Conservation (phyloP, 352 stramenopile genomes). For the Globisporangium yorkense region DNA sequence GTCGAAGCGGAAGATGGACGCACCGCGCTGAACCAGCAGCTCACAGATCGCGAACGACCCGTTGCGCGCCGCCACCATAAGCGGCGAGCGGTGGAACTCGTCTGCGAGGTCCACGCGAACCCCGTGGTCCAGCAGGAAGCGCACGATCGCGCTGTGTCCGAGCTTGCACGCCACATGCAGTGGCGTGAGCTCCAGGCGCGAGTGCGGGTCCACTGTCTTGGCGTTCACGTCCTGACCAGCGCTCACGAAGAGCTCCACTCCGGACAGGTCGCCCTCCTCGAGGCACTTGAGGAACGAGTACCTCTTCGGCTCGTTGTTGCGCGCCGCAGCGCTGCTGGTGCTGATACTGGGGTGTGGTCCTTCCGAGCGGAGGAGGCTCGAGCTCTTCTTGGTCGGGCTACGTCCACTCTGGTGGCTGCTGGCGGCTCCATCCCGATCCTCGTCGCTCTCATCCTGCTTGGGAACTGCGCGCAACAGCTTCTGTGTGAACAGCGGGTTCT, state of each 20-base stretch:
- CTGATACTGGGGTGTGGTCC: neutral
- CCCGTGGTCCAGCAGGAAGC: constrained; percentile 41
- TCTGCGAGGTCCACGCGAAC: constrained; percentile 41
- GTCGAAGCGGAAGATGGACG: constrained; percentile 43
- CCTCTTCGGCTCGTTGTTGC: constrained; percentile 15
- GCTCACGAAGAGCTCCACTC: constrained; percentile 63
- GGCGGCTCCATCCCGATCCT: neutral
- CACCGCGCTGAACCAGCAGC: constrained; percentile 33
- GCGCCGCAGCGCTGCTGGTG: neutral
- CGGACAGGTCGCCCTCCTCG: constrained; percentile 28
- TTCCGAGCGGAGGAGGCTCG: neutral
- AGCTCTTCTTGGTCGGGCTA: neutral
- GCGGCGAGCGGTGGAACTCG: constrained; percentile 43
- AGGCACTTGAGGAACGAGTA: constrained; percentile 50
- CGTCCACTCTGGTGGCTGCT: neutral
- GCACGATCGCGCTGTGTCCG: constrained; percentile 31
- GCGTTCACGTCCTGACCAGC: constrained; percentile 57
- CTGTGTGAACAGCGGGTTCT: constrained; percentile 52
- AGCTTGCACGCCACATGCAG: constrained; percentile 53
- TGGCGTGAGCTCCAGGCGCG: constrained; percentile 31
- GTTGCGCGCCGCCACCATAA: constrained; percentile 54
- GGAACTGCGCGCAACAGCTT: constrained; percentile 17
- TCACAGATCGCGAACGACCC: constrained; percentile 43
- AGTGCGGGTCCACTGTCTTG: constrained; percentile 24
- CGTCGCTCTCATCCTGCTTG: constrained; percentile 6